Evolutionary conservation across 1,139 yeast species (phyloP).

Genomic region (Pichia sp.): DNA sequence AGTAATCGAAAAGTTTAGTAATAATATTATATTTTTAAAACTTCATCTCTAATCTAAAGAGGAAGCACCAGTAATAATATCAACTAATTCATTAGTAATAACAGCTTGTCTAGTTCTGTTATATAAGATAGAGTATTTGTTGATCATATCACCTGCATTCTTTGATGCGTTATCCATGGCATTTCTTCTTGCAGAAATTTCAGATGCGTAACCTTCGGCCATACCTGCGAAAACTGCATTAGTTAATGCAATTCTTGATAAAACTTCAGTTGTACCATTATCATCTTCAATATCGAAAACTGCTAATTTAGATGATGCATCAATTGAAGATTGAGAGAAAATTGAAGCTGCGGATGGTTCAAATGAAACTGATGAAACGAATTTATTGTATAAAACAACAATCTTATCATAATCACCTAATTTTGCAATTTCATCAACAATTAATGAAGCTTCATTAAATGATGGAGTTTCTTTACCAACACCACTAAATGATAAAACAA

Average conservation of each 20-base stretch:
- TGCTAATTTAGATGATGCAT: slow-evolving; percentile 79
- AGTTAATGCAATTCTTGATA: slow-evolving; percentile 82
- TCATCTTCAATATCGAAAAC: slow-evolving; percentile 86
- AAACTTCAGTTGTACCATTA: slow-evolving; percentile 46
- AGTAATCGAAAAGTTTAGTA: too few species aligned
- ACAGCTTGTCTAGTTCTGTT: slow-evolving; percentile 99
- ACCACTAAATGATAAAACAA: slow-evolving; percentile 78
- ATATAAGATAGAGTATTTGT: slow-evolving; percentile 90
- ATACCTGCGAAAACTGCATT: slow-evolving; percentile 86
- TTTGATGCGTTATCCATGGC: slow-evolving; percentile 99
- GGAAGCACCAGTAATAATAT: slow-evolving; percentile 99
- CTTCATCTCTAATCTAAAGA: slow-evolving; percentile 71
- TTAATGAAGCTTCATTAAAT: slow-evolving; percentile 81
- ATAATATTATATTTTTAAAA: too few species aligned
- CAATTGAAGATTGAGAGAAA: slow-evolving; percentile 67
- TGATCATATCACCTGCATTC: slow-evolving; percentile 99
- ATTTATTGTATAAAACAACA: slow-evolving; percentile 83
- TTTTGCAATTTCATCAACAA: slow-evolving; percentile 75
- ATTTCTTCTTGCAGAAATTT: slow-evolving; percentile 97
- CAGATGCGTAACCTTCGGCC: slow-evolving; percentile 98
- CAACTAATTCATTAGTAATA: slow-evolving; percentile 98
- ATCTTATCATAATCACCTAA: slow-evolving; percentile 68
- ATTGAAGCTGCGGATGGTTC: slow-evolving; percentile 73
- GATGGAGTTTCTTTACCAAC: slow-evolving; percentile 97
- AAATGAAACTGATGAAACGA: slow-evolving; percentile 81